These are phyloP conservation scores for Inga laurina DNA, from an alignment of 306 rosid genomes.

Conservation along the genomic window DNA sequence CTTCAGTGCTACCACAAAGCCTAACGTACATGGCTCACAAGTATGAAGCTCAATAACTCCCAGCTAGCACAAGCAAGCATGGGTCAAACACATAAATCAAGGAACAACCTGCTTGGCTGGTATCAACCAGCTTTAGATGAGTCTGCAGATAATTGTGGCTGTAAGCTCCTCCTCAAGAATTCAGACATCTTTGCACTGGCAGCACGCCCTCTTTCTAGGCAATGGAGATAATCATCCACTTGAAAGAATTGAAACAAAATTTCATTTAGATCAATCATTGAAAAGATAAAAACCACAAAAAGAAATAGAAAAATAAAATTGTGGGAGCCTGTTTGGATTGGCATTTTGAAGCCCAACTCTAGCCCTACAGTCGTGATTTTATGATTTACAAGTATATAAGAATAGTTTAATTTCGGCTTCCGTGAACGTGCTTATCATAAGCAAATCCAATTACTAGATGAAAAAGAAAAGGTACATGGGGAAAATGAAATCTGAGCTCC, in stretches of 20 bases:
- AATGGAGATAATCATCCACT: conserved; percentile 85
- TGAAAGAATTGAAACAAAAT: conserved; percentile 34
- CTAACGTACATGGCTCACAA: not conserved
- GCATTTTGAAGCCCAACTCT: too few species aligned
- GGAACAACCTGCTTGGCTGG: not conserved
- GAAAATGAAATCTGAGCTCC: not conserved
- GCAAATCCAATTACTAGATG: not conserved
- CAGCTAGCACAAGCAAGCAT: not conserved
- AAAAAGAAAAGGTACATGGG: not conserved
- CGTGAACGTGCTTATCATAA: too few species aligned
- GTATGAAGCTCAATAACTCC: not conserved
- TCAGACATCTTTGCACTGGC: conserved; percentile 68
- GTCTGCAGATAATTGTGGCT: conserved; percentile 46
- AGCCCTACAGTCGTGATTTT: too few species aligned
- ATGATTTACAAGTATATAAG: too few species aligned
- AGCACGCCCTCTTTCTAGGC: conserved; percentile 91
- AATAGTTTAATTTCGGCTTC: too few species aligned
- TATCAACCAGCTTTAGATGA: conserved; percentile 46
- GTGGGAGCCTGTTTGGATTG: not conserved
- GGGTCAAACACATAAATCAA: not conserved
- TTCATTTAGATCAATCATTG: conserved; percentile 30
- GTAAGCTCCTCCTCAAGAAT: conserved; percentile 73
- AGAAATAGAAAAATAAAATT: not conserved
- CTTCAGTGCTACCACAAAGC: not conserved
- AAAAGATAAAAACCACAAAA: not conserved